Evolutionary conservation across 345 rosid genomes (phyloP).

Genomic region (Barbarea vulgaris): DNA sequence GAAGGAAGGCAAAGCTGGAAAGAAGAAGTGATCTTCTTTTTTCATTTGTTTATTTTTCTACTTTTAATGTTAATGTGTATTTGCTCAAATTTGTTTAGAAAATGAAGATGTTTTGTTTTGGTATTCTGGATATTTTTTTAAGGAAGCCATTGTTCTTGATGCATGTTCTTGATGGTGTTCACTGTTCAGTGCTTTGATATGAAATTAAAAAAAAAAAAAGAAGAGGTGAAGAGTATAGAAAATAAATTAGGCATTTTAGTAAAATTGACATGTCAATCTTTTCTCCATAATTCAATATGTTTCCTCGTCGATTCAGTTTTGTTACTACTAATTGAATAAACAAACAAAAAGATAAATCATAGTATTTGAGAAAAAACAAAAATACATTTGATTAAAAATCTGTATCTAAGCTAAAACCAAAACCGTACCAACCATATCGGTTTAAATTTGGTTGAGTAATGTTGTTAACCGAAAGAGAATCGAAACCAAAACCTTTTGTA

Average conservation of each 20-base stretch:
- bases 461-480: background rate
- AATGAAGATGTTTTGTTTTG: conserved; percentile 6
- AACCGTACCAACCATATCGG: background rate
- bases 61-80: conserved; percentile 18
- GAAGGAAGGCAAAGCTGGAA: conserved; percentile 98
- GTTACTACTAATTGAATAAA: too few species aligned
- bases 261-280: too few species aligned
- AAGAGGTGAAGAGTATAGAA: background rate
- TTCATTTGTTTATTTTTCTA: conserved; percentile 7
- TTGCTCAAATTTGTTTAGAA: conserved; percentile 20
- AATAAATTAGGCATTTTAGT: background rate
- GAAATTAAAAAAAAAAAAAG: too few species aligned
- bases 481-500: background rate
- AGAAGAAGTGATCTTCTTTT: conserved; percentile 66
- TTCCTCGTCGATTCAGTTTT: too few species aligned
- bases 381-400: too few species aligned
- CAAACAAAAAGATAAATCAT: too few species aligned
- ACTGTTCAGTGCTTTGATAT: background rate
- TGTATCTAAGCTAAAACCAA: background rate
- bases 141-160: conserved; percentile 10
- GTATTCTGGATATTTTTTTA: conserved; percentile 12
- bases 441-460: background rate
- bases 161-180: background rate
- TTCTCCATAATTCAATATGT: background rate
- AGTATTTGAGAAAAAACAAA: too few species aligned